phyloP scores from a whole-genome alignment of 768 basidiomycete species.

The Kwoniella shandongensis region DNA sequence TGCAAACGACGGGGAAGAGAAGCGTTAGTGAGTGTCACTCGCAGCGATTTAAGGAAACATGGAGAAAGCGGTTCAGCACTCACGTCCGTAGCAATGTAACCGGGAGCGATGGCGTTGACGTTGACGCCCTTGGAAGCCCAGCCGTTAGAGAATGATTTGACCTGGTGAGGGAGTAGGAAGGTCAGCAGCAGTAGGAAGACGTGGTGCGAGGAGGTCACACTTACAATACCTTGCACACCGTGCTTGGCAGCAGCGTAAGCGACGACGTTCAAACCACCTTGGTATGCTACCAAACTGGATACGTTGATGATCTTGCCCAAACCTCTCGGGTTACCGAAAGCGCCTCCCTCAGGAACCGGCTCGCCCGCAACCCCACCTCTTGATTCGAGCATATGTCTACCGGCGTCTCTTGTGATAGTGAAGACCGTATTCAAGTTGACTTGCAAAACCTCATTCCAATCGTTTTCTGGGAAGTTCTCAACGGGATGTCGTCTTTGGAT shows the following conservation, averaged over 20 bases:
- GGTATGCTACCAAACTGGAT: conserved; percentile 57
- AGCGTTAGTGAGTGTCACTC: conserved; percentile 8
- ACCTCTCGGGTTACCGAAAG: conserved; percentile 47
- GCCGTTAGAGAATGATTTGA: conserved; percentile 85
- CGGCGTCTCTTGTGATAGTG: conserved; percentile 81
- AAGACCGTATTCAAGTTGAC: conserved; percentile 86
- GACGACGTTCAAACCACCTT: conserved; percentile 68
- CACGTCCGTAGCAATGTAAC: conserved; percentile 89
- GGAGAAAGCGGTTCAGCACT: conserved; percentile 54
- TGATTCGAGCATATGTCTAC: conserved; percentile 76
- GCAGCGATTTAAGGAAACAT: conserved; percentile 8
- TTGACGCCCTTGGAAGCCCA: conserved; percentile 86
- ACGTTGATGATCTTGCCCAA: conserved; percentile 74
- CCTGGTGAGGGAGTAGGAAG: conserved; percentile 12
- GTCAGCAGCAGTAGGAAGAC: conserved; percentile 57
- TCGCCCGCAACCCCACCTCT: conserved; percentile 54
- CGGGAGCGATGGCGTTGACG: conserved; percentile 84
- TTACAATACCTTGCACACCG: conserved; percentile 62
- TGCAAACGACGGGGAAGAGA: background rate
- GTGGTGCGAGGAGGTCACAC: conserved; percentile 12
- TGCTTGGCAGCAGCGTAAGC: conserved; percentile 92
- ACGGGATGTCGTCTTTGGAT: conserved; percentile 56
- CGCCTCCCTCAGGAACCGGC: conserved; percentile 42
- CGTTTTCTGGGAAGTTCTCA: conserved; percentile 65
- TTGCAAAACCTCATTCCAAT: conserved; percentile 75